These are phyloP conservation scores for Sporothrix pseudoabietina DNA, from an alignment of 2,329 filamentous ascomycete species.

Conservation along the genomic window DNA sequence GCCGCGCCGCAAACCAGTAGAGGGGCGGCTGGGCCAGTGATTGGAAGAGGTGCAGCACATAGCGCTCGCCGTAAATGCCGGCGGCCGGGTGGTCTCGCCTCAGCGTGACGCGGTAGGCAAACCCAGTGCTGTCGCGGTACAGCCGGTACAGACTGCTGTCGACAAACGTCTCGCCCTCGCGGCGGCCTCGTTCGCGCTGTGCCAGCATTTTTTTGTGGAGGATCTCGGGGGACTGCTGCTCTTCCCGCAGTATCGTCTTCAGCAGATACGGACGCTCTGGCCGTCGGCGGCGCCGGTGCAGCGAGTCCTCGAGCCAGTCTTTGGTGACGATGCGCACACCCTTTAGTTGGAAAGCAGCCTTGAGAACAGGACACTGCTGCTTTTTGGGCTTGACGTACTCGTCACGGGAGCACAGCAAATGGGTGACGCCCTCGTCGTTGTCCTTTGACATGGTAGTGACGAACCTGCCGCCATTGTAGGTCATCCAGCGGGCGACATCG, in stretches of 20 bases:
- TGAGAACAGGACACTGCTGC: slow-evolving; percentile 18
- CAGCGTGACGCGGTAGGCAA: slow-evolving; percentile 65
- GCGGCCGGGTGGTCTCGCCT: slow-evolving; percentile 52
- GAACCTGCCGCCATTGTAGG: slow-evolving; percentile 62
- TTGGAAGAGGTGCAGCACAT: slow-evolving; percentile 66
- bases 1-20: slow-evolving; percentile 63
- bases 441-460: slow-evolving; percentile 51
- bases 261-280: slow-evolving; percentile 48
- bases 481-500: slow-evolving; percentile 68
- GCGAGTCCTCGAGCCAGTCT: slow-evolving; percentile 58
- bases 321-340: slow-evolving; percentile 47
- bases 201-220: slow-evolving; percentile 42
- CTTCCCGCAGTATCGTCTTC: slow-evolving; percentile 39
- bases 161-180: slow-evolving; percentile 47
- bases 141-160: slow-evolving; percentile 62
- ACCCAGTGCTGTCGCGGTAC: slow-evolving; percentile 64
- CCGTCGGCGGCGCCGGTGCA: slow-evolving; percentile 38
- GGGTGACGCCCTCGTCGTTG: slow-evolving; percentile 56
- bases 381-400: slow-evolving; percentile 50
- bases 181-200: slow-evolving; percentile 40
- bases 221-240: slow-evolving; percentile 24
- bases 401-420: slow-evolving; percentile 67
- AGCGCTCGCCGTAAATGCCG: slow-evolving; percentile 59
- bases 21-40: slow-evolving; percentile 60
- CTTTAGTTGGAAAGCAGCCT: not conserved